Conservation (phyloP, 768 basidiomycete genomes). For the Sporobolomyces roseus region DNA sequence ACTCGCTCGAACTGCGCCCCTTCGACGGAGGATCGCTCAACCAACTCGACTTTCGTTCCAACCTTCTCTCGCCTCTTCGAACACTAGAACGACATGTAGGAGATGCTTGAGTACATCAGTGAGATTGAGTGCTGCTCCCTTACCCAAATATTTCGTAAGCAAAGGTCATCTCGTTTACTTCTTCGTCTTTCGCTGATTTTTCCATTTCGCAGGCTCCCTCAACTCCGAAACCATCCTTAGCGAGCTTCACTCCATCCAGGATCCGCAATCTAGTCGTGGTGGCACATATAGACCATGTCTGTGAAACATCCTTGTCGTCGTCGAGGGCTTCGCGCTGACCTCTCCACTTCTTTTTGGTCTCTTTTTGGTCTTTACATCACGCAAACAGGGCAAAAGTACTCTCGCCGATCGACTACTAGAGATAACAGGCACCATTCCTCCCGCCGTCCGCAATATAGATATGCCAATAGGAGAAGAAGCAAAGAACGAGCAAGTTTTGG, state of each 20-base stretch:
- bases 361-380: no score
- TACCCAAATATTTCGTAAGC: no score
- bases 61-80: not conserved
- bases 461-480: slow-evolving; percentile 58
- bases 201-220: no score
- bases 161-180: no score
- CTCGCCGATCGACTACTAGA: slow-evolving; percentile 50
- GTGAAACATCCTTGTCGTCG: slow-evolving; percentile 52
- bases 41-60: not conserved
- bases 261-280: slow-evolving; percentile 45
- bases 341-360: not conserved
- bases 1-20: not conserved
- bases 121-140: no score
- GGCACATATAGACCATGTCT: slow-evolving; percentile 63
- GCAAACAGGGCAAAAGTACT: not conserved
- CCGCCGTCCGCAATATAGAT: slow-evolving; percentile 1
- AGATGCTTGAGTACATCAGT: not conserved
- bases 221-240: slow-evolving; percentile 44
- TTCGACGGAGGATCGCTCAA: not conserved
- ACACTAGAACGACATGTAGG: not conserved
- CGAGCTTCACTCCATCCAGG: slow-evolving; percentile 49
- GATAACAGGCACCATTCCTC: slow-evolving; percentile 77
- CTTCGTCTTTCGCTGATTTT: no score
- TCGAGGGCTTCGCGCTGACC: no score
- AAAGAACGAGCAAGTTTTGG: slow-evolving; percentile 77